Conservation (phyloP, 441 rosid species). For the Sinapis alba region DNA sequence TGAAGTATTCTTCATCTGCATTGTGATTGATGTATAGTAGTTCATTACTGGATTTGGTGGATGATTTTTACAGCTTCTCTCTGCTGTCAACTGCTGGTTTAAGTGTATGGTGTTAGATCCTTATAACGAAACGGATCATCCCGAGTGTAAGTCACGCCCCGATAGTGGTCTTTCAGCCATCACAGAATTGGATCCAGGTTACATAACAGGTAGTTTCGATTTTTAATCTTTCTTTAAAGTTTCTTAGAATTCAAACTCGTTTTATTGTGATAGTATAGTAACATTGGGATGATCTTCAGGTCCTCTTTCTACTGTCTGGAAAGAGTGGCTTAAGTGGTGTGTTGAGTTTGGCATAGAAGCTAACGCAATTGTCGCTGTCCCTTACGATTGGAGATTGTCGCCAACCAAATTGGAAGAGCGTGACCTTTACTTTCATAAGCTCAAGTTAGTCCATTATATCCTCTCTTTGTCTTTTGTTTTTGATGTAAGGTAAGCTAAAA, state of each 20-base stretch:
- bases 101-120: slow-evolving; percentile 94
- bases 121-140: slow-evolving; percentile 93
- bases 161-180: slow-evolving; percentile 95
- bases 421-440: slow-evolving; percentile 94
- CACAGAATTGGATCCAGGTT: slow-evolving; percentile 98
- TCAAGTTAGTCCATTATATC: slow-evolving; percentile 63
- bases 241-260: background rate
- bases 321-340: slow-evolving; percentile 99
- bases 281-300: slow-evolving; percentile 49
- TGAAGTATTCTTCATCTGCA: background rate
- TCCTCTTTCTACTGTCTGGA: slow-evolving; percentile 95
- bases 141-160: slow-evolving; percentile 95
- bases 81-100: slow-evolving; percentile 98
- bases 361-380: slow-evolving; percentile 89
- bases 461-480: background rate
- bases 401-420: slow-evolving; percentile 95
- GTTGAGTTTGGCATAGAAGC: slow-evolving; percentile 94
- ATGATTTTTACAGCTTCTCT: slow-evolving; percentile 69
- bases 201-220: slow-evolving; percentile 68
- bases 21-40: background rate
- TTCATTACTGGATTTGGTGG: slow-evolving; percentile 9
- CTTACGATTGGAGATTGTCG: slow-evolving; percentile 96
- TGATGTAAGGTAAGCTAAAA: slow-evolving; percentile 6
- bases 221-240: background rate
- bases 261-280: slow-evolving; percentile 12